Conservation (phyloP, 2,329 filamentous ascomycete species). For the Penicillium sp. region DNA sequence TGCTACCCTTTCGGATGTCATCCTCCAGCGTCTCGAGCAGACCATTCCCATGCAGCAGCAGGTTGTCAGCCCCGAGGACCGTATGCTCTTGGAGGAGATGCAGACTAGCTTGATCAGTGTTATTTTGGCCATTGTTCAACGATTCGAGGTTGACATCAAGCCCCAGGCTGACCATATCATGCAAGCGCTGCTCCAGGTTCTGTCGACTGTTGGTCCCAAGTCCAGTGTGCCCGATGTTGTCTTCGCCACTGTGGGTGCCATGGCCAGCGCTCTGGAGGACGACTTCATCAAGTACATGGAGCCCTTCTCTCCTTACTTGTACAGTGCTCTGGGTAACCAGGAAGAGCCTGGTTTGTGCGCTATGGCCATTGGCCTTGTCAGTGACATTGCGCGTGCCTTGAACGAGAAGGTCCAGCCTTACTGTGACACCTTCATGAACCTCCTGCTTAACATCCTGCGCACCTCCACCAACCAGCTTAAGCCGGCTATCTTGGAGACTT, state of each 20-base stretch:
- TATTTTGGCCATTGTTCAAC: constrained; percentile 84
- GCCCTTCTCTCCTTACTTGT: constrained; percentile 85
- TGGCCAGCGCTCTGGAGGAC: constrained; percentile 87
- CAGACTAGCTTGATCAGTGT: constrained; percentile 94
- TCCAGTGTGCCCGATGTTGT: constrained; percentile 93
- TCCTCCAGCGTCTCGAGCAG: constrained; percentile 86
- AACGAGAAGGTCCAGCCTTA: constrained; percentile 89
- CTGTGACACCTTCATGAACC: constrained; percentile 98
- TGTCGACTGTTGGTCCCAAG: constrained; percentile 75
- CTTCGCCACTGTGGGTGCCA: constrained; percentile 87
- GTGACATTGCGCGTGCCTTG: constrained; percentile 90
- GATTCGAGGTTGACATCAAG: constrained; percentile 85
- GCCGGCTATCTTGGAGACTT: constrained; percentile 95
- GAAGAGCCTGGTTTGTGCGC: constrained; percentile 92
- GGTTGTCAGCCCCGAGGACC: constrained; percentile 95
- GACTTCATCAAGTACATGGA: constrained; percentile 99
- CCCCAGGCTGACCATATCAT: constrained; percentile 94
- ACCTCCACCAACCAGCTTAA: constrained; percentile 87
- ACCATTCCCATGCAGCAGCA: constrained; percentile 87
- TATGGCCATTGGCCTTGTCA: constrained; percentile 96
- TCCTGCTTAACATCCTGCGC: constrained; percentile 85
- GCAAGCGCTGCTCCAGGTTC: constrained; percentile 78
- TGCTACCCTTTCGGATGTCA: constrained; percentile 79
- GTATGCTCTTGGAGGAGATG: constrained; percentile 94
- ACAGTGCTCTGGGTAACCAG: constrained; percentile 91